Conservation (phyloP, 2,329 filamentous ascomycete species). For the Calonectria crousiana region DNA sequence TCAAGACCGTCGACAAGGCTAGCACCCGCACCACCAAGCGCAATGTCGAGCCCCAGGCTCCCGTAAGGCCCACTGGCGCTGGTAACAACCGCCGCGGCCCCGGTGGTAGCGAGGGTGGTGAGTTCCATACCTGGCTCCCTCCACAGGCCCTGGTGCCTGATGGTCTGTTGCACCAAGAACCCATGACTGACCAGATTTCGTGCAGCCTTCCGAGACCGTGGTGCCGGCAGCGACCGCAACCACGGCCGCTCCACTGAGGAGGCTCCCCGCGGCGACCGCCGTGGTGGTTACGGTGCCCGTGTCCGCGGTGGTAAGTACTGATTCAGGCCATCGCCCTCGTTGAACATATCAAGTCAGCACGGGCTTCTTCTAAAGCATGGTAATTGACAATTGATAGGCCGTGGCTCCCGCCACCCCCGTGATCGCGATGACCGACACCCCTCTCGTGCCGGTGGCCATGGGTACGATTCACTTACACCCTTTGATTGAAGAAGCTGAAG, state of each 20-base stretch:
- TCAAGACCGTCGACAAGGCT: constrained; percentile 91
- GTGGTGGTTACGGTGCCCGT: constrained; percentile 74
- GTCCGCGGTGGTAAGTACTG: constrained; percentile 66
- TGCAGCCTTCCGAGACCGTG: constrained; percentile 89
- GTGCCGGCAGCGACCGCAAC: constrained; percentile 85
- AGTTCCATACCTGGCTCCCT: constrained; percentile 50
- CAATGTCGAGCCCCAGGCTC: constrained; percentile 82
- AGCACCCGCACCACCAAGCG: constrained; percentile 82
- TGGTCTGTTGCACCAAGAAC: constrained; percentile 16
- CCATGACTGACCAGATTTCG: constrained; percentile 29
- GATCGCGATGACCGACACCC: constrained; percentile 69
- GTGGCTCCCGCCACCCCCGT: constrained; percentile 65
- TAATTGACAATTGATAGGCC: constrained; percentile 53
- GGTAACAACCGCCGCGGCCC: constrained; percentile 65
- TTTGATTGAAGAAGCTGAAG: neutral
- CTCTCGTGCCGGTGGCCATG: constrained; percentile 54
- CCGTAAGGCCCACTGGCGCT: constrained; percentile 59
- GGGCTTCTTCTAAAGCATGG: neutral
- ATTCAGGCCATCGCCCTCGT: neutral
- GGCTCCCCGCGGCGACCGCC: constrained; percentile 64
- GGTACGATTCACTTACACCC: constrained; percentile 54
- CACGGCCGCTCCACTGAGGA: constrained; percentile 84
- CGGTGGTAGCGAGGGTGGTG: constrained; percentile 89
- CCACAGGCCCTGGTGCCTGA: neutral
- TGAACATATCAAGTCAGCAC: constrained; percentile 12